These are phyloP conservation scores for Phialocephala sp. DNA, from an alignment of 2,329 filamentous ascomycete genomes.

Conservation along the genomic window DNA sequence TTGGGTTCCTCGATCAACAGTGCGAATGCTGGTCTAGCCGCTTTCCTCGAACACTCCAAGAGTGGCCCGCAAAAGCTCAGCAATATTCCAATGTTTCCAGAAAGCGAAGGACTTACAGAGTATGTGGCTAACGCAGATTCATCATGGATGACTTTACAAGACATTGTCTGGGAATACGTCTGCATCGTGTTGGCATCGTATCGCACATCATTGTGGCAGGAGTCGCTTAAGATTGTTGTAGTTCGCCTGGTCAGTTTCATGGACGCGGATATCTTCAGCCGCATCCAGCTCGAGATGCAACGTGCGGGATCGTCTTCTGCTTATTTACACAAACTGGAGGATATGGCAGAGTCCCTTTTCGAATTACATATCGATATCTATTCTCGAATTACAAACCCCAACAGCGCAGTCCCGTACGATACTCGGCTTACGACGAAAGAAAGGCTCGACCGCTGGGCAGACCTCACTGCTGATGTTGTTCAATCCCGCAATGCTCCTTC, in stretches of 20 bases:
- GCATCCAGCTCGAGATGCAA: conserved; percentile 51
- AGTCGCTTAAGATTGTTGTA: conserved; percentile 60
- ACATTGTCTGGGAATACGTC: conserved; percentile 65
- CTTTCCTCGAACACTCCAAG: conserved; percentile 69
- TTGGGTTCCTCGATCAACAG: conserved; percentile 39
- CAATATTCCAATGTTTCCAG: conserved; percentile 56
- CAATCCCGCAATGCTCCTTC: conserved; percentile 33
- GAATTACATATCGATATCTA: conserved; percentile 72
- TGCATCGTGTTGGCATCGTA: conserved; percentile 58
- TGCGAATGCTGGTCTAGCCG: conserved; percentile 56
- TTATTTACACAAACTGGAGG: conserved; percentile 48
- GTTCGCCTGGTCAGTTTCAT: conserved; percentile 56
- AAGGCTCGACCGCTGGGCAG: conserved; percentile 64
- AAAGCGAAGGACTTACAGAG: conserved; percentile 55
- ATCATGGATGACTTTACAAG: conserved; percentile 59
- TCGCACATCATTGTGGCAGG: conserved; percentile 60
- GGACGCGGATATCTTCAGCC: conserved; percentile 58
- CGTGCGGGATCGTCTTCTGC: conserved; percentile 22
- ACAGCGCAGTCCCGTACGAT: conserved; percentile 57
- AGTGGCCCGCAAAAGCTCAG: conserved; percentile 56
- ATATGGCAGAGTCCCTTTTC: conserved; percentile 65
- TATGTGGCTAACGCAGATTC: conserved; percentile 58
- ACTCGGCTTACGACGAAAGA: conserved; percentile 61
- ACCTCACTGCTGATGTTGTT: conserved; percentile 60
- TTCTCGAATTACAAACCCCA: conserved; percentile 64